phyloP scores from a whole-genome alignment of 805 yeast species.

The Scheffersomyces lignosus region DNA sequence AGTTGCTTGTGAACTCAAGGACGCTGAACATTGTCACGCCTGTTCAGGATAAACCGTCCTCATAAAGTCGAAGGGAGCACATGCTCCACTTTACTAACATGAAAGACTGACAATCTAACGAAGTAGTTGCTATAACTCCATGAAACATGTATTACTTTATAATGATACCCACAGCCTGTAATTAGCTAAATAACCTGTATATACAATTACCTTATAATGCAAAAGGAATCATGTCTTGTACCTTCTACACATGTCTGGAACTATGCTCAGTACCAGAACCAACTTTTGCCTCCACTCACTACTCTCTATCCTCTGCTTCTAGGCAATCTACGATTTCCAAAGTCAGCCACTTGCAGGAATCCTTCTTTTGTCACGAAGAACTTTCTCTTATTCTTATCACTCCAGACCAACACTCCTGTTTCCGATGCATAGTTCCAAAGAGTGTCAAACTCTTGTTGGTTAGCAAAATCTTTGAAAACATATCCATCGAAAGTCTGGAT shows the following conservation, averaged over 20 bases:
- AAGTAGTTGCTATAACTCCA: no score
- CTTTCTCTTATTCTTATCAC: conserved; percentile 62
- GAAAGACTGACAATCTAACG: no score
- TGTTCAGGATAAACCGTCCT: conserved; percentile 30
- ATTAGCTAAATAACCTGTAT: no score
- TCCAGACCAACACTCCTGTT: conserved; percentile 90
- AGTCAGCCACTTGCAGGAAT: conserved; percentile 85
- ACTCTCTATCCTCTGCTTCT: conserved; percentile 8
- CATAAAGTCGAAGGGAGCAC: no score
- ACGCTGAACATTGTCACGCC: conserved; percentile 20
- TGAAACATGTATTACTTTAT: no score
- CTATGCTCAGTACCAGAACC: no score
- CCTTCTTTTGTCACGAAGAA: conserved; percentile 91
- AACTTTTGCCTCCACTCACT: no score
- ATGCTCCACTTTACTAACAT: no score
- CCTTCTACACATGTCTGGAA: no score
- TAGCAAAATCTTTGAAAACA: conserved; percentile 81
- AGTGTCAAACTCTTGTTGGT: conserved; percentile 70
- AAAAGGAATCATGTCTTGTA: no score
- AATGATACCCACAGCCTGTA: no score
- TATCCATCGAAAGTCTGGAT: conserved; percentile 85
- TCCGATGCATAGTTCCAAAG: conserved; percentile 81
- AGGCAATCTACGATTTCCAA: conserved; percentile 61
- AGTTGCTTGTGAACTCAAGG: conserved; percentile 29
- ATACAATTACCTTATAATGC: no score